phyloP scores from a whole-genome alignment of 2,329 filamentous ascomycete species.

The Tolypocladium inflatum region DNA sequence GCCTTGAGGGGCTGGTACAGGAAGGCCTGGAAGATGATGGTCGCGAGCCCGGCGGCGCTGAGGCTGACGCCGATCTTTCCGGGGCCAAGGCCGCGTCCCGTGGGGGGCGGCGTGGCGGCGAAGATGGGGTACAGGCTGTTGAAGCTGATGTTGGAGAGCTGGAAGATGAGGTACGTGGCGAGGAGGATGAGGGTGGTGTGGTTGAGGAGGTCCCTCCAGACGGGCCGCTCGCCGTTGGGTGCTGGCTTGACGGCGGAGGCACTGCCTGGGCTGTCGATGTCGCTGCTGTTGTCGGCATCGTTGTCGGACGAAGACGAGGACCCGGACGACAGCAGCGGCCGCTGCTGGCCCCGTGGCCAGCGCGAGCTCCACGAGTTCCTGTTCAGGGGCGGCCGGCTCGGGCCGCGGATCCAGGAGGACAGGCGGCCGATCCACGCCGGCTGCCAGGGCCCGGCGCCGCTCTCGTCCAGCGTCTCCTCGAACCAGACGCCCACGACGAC shows the following conservation, averaged over 20 bases:
- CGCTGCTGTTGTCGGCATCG: slow-evolving; percentile 9
- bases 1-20: slow-evolving; percentile 72
- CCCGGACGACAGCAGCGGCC: slow-evolving; percentile 18
- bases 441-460: slow-evolving; percentile 15
- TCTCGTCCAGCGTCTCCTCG: slow-evolving; percentile 58
- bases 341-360: slow-evolving; percentile 22
- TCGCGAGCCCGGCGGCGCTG: slow-evolving; percentile 73
- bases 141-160: slow-evolving; percentile 88
- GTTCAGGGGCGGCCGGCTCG: slow-evolving; percentile 9
- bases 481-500: slow-evolving; percentile 69
- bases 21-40: slow-evolving; percentile 83
- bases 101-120: slow-evolving; percentile 63
- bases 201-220: slow-evolving; percentile 56
- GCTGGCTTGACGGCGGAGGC: background rate
- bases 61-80: slow-evolving; percentile 77
- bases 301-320: slow-evolving; percentile 16
- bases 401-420: slow-evolving; percentile 15
- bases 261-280: slow-evolving; percentile 7
- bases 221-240: slow-evolving; percentile 21
- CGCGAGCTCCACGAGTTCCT: slow-evolving; percentile 27
- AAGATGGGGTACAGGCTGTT: slow-evolving; percentile 95
- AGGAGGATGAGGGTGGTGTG: slow-evolving; percentile 75
- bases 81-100: slow-evolving; percentile 66
- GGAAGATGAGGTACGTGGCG: slow-evolving; percentile 82
- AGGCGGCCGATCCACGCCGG: slow-evolving; percentile 24